These are phyloP conservation scores for Parietichytrium sp. DNA, from an alignment of 108 stramenopile genomes.

Conservation along the genomic window DNA sequence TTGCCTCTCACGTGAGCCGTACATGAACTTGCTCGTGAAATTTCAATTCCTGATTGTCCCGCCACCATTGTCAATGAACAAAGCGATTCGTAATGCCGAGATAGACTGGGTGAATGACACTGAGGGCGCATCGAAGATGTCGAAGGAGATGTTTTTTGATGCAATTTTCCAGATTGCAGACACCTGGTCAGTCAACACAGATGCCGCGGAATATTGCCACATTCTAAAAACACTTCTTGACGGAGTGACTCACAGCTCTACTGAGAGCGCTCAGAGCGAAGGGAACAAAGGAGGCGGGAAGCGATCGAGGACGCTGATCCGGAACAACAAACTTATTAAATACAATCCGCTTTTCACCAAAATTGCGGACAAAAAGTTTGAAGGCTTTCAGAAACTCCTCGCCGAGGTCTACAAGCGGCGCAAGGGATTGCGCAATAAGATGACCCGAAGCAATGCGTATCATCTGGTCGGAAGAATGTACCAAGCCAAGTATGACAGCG, in stretches of 20 bases:
- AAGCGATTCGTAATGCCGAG: neutral
- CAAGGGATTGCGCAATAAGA: neutral
- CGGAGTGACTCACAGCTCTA: too few species aligned
- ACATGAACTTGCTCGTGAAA: neutral
- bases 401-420: neutral
- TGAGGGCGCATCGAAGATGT: neutral
- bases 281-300: neutral
- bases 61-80: neutral
- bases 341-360: constrained; percentile 2
- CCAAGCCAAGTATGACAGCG: constrained; percentile 2
- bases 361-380: constrained; percentile 19
- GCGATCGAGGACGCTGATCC: neutral
- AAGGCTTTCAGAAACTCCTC: neutral
- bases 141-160: neutral
- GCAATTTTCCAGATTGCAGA: constrained; percentile 7
- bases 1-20: neutral
- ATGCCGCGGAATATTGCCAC: neutral
- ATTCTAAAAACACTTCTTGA: neutral
- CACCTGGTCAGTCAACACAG: neutral
- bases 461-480: neutral
- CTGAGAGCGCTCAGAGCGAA: neutral
- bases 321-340: constrained; percentile 10
- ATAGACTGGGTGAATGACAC: neutral
- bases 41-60: constrained; percentile 25
- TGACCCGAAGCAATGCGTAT: neutral